phyloP scores from a whole-genome alignment of 345 rosid species.

The Dimocarpus longan region DNA sequence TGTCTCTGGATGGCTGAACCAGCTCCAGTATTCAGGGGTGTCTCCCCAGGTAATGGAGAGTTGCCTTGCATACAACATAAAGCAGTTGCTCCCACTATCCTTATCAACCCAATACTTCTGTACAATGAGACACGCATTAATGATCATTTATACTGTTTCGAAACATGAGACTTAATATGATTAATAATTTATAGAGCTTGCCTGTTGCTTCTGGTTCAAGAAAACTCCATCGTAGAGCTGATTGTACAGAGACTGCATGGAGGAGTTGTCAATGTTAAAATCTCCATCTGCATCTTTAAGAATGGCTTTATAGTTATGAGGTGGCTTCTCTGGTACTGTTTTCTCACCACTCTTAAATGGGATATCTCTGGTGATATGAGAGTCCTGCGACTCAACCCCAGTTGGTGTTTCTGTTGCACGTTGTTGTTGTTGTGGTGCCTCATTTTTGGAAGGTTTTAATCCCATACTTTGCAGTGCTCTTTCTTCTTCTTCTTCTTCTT shows the following conservation, averaged over 20 bases:
- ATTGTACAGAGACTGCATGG: constrained; percentile 19
- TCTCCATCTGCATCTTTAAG: constrained; percentile 55
- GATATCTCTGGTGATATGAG: too few species aligned
- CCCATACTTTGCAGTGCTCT: constrained; percentile 23
- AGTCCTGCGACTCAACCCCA: too few species aligned
- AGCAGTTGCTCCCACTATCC: constrained; percentile 49
- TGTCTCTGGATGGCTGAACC: constrained; percentile 45
- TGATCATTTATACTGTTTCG: too few species aligned
- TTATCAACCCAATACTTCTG: constrained; percentile 62
- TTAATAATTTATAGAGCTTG: constrained; percentile 12
- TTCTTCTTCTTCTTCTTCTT: too few species aligned
- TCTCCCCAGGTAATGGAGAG: constrained; percentile 70
- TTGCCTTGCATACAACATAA: constrained; percentile 61
- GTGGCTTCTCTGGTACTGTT: constrained; percentile 11
- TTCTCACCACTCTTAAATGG: too few species aligned
- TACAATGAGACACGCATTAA: background rate
- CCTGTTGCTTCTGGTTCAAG: constrained; percentile 49
- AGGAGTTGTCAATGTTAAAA: constrained; percentile 29
- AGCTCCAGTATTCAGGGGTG: constrained; percentile 49
- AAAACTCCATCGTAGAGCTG: constrained; percentile 46
- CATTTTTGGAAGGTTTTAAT: constrained; percentile 14
- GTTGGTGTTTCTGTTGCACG: too few species aligned
- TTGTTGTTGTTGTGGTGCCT: background rate
- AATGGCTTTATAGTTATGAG: constrained; percentile 48
- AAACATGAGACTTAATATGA: too few species aligned